Conservation (phyloP, 257 asterid genomes). For the Datura wrightii region DNA sequence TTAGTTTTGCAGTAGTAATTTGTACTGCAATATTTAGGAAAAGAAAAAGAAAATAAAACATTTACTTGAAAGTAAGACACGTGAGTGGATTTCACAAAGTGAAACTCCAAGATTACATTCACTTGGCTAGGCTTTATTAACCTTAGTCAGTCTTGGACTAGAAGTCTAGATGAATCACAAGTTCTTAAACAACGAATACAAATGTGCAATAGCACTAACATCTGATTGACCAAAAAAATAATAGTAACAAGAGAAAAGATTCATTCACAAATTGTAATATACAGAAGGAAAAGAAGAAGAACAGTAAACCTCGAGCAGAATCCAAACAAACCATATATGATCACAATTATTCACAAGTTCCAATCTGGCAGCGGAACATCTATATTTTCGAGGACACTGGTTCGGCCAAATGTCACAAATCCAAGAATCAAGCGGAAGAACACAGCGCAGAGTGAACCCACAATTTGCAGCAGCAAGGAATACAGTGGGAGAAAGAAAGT, state of each 20-base stretch:
- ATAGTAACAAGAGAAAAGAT: background rate
- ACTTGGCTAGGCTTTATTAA: background rate
- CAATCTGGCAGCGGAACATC: conserved; percentile 29
- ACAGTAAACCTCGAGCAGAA: background rate
- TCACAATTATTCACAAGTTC: conserved; percentile 31
- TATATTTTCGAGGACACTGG: background rate
- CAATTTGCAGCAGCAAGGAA: conserved; percentile 34
- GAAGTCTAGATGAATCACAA: background rate
- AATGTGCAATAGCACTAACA: background rate
- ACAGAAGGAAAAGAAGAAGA: background rate
- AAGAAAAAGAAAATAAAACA: background rate
- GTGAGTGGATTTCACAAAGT: background rate
- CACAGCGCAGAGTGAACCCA: conserved; percentile 37
- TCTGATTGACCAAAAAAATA: background rate
- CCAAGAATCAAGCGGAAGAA: conserved; percentile 27
- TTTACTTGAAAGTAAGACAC: background rate
- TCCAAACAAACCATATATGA: conserved; percentile 3
- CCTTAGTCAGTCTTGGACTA: background rate
- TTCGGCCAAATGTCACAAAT: conserved; percentile 2
- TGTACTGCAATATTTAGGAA: background rate
- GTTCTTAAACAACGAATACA: background rate
- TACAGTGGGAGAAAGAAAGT: conserved; percentile 31
- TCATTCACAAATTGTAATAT: conserved; percentile 19
- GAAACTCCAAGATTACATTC: background rate
- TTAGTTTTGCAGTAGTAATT: no score